phyloP scores from a whole-genome alignment of 805 yeast genomes.

The Candida ascalaphidarum region DNA sequence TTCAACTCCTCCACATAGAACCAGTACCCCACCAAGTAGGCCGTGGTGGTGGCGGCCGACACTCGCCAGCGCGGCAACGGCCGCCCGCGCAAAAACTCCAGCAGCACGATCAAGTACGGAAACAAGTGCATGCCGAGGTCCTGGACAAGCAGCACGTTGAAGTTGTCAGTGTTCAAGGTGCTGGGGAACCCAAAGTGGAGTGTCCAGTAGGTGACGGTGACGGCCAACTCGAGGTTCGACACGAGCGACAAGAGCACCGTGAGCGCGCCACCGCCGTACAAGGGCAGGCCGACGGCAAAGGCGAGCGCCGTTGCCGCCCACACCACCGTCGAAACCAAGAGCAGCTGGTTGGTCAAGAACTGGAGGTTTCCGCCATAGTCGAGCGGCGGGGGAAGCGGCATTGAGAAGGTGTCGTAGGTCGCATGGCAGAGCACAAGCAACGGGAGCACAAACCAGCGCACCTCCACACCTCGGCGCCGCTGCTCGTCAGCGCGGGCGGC shows the following conservation, averaged over 20 bases:
- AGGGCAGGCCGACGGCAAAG: no score
- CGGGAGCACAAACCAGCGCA: no score
- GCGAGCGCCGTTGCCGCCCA: constrained; percentile 1
- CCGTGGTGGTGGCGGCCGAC: no score
- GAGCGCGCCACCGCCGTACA: no score
- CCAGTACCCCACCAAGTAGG: no score
- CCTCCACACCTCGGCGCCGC: no score
- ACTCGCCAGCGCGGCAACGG: no score
- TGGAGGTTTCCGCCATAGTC: constrained; percentile 14
- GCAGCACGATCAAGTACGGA: constrained; percentile 13
- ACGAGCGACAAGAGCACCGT: background rate
- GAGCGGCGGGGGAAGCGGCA: constrained; percentile 12
- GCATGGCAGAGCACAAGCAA: no score
- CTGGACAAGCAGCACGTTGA: constrained; percentile 8
- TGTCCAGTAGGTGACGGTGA: constrained; percentile 15
- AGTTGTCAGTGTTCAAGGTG: constrained; percentile 8
- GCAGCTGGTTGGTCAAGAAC: constrained; percentile 15
- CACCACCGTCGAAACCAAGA: constrained; percentile 3
- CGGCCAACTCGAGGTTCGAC: constrained; percentile 14
- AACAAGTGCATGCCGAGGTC: constrained; percentile 18
- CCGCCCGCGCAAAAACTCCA: no score
- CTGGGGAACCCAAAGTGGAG: constrained; percentile 8
- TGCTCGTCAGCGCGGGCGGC: no score
- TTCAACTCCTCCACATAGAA: no score
- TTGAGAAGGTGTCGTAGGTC: constrained; percentile 5